These are phyloP conservation scores for Penicillium nordicum DNA, from an alignment of 2,329 filamentous ascomycete species.

Conservation along the genomic window DNA sequence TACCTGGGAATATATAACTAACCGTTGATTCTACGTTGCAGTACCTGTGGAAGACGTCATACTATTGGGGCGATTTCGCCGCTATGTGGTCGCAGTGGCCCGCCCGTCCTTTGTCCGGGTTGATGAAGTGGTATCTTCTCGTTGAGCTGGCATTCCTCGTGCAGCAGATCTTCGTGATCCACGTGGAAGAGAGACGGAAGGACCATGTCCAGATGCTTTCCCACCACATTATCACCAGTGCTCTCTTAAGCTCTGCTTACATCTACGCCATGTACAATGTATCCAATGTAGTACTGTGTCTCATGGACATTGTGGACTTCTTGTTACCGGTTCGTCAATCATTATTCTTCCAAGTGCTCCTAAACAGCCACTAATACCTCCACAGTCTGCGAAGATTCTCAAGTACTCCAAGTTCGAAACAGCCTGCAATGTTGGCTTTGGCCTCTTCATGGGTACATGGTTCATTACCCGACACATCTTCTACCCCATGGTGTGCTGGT, in stretches of 20 bases:
- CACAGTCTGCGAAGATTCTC: slow-evolving; percentile 80
- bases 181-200: slow-evolving; percentile 91
- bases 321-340: slow-evolving; percentile 68
- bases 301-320: slow-evolving; percentile 93
- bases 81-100: slow-evolving; percentile 87
- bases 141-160: slow-evolving; percentile 90
- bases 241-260: slow-evolving; percentile 77
- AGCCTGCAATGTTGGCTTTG: slow-evolving; percentile 79
- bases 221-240: slow-evolving; percentile 87
- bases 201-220: slow-evolving; percentile 95
- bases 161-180: slow-evolving; percentile 89
- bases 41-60: slow-evolving; percentile 76
- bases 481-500: slow-evolving; percentile 78
- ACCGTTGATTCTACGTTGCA: slow-evolving; percentile 35
- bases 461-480: slow-evolving; percentile 76
- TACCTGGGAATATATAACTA: slow-evolving; percentile 4
- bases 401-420: slow-evolving; percentile 79
- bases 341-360: background rate
- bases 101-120: slow-evolving; percentile 65
- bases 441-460: slow-evolving; percentile 82
- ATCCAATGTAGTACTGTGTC: slow-evolving; percentile 79
- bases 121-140: slow-evolving; percentile 86
- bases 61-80: slow-evolving; percentile 72
- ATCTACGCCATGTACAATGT: slow-evolving; percentile 82
- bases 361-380: slow-evolving; percentile 2